Conservation (phyloP, 164 flowering plant species). For the Saururus chinensis region DNA sequence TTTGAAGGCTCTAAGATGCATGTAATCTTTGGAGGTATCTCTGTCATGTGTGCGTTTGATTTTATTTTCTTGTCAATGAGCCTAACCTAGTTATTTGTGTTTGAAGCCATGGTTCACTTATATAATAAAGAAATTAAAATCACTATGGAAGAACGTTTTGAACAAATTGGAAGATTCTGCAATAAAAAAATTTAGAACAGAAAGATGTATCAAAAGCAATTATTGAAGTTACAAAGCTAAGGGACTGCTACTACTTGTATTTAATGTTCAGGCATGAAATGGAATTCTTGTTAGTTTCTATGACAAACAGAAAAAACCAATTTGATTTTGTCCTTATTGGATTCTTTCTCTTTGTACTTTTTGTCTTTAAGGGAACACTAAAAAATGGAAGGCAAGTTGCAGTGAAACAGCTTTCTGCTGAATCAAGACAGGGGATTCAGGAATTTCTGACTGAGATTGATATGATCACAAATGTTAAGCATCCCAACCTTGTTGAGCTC, state of each 20-base stretch:
- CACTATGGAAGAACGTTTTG: no score
- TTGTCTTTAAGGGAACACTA: slow-evolving; percentile 41
- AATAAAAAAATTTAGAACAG: no score
- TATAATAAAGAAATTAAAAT: no score
- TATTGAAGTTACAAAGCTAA: no score
- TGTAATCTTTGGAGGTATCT: neutral
- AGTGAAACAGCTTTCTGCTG: slow-evolving; percentile 56
- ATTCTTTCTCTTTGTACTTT: neutral
- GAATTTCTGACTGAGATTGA: slow-evolving; percentile 68
- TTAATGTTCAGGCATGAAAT: no score
- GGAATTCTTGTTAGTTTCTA: neutral
- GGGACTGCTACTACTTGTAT: no score
- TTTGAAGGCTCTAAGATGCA: neutral
- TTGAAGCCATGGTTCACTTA: no score
- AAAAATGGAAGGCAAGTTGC: slow-evolving; percentile 45
- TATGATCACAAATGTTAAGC: slow-evolving; percentile 54
- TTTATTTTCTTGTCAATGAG: neutral
- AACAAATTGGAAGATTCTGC: no score
- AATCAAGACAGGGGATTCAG: slow-evolving; percentile 60
- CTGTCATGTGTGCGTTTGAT: no score
- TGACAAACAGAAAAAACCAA: neutral
- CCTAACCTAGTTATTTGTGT: no score
- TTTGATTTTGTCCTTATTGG: neutral
- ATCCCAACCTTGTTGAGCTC: slow-evolving; percentile 68
- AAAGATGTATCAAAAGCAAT: no score